Conservation (phyloP, 768 basidiomycete genomes). For the Astraeus odoratus region DNA sequence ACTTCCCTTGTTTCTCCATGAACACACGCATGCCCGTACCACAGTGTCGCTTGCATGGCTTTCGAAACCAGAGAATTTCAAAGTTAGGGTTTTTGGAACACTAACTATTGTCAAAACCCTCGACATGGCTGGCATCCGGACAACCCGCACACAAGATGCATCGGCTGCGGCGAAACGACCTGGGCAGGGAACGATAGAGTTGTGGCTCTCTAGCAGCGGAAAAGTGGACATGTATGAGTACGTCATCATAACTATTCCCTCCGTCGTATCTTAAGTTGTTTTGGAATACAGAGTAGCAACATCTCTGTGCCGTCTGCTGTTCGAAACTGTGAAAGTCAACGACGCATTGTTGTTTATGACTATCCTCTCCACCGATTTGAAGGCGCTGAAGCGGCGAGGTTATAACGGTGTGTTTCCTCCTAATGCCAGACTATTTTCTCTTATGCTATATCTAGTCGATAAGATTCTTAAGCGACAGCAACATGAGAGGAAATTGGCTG, state of each 20-base stretch:
- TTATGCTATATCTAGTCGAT: constrained; percentile 51
- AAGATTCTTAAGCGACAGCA: constrained; percentile 82
- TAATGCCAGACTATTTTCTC: not conserved
- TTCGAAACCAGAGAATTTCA: constrained; percentile 53
- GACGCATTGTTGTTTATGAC: constrained; percentile 91
- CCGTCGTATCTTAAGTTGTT: constrained; percentile 2
- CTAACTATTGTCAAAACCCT: constrained; percentile 58
- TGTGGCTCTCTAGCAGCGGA: constrained; percentile 72
- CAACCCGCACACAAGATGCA: constrained; percentile 55
- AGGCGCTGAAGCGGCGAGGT: constrained; percentile 72
- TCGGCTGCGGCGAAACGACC: constrained; percentile 62
- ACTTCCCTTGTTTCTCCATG: constrained; percentile 86
- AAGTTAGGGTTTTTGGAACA: constrained; percentile 63
- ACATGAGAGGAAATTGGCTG: constrained; percentile 52
- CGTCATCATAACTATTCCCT: constrained; percentile 26
- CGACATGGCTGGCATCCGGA: constrained; percentile 40
- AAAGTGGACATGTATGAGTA: constrained; percentile 91
- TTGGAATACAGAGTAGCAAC: constrained; percentile 61
- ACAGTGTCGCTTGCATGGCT: constrained; percentile 63
- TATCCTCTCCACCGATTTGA: constrained; percentile 85
- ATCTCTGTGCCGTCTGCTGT: constrained; percentile 72
- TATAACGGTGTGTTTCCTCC: constrained; percentile 60
- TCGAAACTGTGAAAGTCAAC: constrained; percentile 73
- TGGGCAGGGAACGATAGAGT: constrained; percentile 53
- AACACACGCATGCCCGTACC: constrained; percentile 65